phyloP scores from a whole-genome alignment of 2,329 filamentous ascomycete genomes.

The Botrytis tulipae region DNA sequence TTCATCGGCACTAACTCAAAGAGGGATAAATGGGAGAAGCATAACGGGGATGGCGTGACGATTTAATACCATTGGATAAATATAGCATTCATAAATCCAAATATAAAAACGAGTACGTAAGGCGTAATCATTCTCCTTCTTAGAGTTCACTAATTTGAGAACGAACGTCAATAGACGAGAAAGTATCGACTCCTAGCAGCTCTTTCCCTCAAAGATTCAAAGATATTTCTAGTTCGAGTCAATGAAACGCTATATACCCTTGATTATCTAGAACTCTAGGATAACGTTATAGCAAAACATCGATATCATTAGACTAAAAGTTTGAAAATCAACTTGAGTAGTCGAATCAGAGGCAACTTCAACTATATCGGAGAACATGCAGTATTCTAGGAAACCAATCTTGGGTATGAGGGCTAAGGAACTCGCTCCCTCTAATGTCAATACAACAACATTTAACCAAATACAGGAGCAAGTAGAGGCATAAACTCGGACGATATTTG shows the following conservation, averaged over 20 bases:
- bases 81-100: not conserved
- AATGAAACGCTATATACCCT: not conserved
- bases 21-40: not conserved
- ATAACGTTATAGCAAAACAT: not conserved
- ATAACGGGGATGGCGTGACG: not conserved
- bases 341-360: not conserved
- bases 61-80: not conserved
- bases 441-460: not conserved
- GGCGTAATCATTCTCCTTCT: not conserved
- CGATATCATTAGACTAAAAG: not conserved
- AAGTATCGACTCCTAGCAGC: not conserved
- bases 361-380: not conserved
- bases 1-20: not conserved
- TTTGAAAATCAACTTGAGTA: not conserved
- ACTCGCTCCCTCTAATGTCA: not conserved
- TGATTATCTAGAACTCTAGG: not conserved
- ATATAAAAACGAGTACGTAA: not conserved
- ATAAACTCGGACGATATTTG: not conserved
- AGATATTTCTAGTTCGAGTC: not conserved
- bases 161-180: not conserved
- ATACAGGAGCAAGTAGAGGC: not conserved
- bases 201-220: not conserved
- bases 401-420: not conserved
- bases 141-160: not conserved
- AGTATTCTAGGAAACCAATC: not conserved